A percentile compares a stretch with the other conserved stretches of the same genome.
Evolutionary conservation across 2,329 filamentous ascomycete species (phyloP).

Genomic region (Fusarium praegraminearum): DNA sequence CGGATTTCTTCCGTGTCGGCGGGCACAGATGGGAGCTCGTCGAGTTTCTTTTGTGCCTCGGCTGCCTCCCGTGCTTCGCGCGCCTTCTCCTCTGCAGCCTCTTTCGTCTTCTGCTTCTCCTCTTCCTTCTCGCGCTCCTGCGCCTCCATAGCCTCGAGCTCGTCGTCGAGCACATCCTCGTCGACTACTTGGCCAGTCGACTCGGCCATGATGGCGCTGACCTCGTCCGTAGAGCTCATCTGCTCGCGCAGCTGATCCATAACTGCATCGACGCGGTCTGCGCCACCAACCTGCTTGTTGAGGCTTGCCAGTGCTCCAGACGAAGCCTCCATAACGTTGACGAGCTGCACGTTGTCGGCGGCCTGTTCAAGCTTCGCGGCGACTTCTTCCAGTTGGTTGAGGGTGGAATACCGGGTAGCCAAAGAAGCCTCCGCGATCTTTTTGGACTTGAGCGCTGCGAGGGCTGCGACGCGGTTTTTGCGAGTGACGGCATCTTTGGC

Average conservation of each 20-base stretch:
- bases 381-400: conserved; percentile 85
- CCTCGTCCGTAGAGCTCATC: conserved; percentile 85
- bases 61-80: conserved; percentile 59
- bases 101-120: conserved; percentile 59
- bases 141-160: conserved; percentile 80
- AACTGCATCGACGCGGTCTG: conserved; percentile 79
- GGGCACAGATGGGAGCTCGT: conserved; percentile 60
- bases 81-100: conserved; percentile 56
- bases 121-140: conserved; percentile 67
- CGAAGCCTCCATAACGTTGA: conserved; percentile 84
- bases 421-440: conserved; percentile 84
- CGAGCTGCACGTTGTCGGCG: conserved; percentile 83
- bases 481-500: conserved; percentile 77
- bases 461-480: conserved; percentile 80
- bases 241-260: conserved; percentile 82
- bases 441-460: conserved; percentile 83
- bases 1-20: conserved; percentile 52
- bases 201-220: conserved; percentile 81
- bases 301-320: conserved; percentile 77
- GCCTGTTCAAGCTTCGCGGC: conserved; percentile 88
- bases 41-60: conserved; percentile 65
- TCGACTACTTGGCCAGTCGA: conserved; percentile 68
- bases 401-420: conserved; percentile 75
- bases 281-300: conserved; percentile 81
- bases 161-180: conserved; percentile 87